phyloP scores from a whole-genome alignment of 1,139 yeast species.

The Casaregolazyma suthepensis region DNA sequence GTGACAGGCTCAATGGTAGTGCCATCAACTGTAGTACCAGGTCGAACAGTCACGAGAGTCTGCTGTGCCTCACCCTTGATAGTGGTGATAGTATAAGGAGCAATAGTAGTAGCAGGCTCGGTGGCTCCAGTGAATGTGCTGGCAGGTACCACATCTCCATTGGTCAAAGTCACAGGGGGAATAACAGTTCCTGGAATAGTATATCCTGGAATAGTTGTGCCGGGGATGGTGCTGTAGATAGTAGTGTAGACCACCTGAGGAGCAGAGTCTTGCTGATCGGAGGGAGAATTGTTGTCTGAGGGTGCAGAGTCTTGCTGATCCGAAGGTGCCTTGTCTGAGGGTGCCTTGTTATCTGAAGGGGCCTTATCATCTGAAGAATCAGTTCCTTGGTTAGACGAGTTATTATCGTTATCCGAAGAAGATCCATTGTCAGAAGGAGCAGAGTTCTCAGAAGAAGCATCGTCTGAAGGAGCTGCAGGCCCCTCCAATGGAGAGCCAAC shows the following conservation, averaged over 20 bases:
- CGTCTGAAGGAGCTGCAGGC: not conserved
- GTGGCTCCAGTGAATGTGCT: constrained; percentile 14
- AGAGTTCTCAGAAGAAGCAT: not conserved
- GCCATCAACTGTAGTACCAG: constrained; percentile 18
- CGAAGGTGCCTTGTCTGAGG: too few relatives aligned
- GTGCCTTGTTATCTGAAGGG: not conserved
- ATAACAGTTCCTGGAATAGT: constrained; percentile 5
- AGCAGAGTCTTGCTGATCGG: not conserved
- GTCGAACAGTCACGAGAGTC: constrained; percentile 8
- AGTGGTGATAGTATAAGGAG: constrained; percentile 17
- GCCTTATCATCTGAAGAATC: not conserved
- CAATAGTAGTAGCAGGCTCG: constrained; percentile 17
- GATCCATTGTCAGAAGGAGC: not conserved
- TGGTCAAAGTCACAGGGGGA: not conserved
- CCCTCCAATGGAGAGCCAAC: not conserved
- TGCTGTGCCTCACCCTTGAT: constrained; percentile 5
- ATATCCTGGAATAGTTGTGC: constrained; percentile 12
- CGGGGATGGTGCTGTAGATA: constrained; percentile 11
- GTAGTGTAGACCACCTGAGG: not conserved
- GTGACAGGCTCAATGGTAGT: constrained; percentile 12
- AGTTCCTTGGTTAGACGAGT: not conserved
- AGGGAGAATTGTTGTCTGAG: not conserved
- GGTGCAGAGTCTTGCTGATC: not conserved
- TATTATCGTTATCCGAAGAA: not conserved
- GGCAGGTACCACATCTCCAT: constrained; percentile 12